Base-by-base conservation (phyloP, 2,329 filamentous ascomycete genomes). In the Colletotrichum kahawae region DNA sequence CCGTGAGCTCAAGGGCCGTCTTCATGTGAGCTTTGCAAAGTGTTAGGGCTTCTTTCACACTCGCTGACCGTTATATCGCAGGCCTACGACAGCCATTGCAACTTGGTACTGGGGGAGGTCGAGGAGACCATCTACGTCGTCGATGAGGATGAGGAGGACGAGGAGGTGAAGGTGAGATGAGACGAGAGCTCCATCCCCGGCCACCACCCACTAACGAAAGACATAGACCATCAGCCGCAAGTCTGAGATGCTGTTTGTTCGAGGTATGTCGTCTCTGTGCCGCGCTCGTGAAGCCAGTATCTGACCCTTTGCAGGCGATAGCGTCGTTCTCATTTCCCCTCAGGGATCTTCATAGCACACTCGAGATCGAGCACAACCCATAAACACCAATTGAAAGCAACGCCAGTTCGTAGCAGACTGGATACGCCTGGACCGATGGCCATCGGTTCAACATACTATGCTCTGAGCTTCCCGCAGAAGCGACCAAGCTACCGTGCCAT, bases 41-140 rank as follows among this genome's bases (percentile, higher is more conserved):
- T 76, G 82, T 67, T 27, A 3, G 66, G 21, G 60, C 24, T 8
- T 57, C 13, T 34, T 38, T 66, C 36, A 77, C 48, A 56, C 5
- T 76, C 67, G 48, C 48, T 75, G 18, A 76, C 63, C 60, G 18
- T 36, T 69, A 48, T 1, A 16, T 16, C 8, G 21, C 74, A 99
- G 97, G 97, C 97, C 71, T 99, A 99, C 84, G 97, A 99, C 83
- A 98, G 95, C 82, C 97, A 99, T 85, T 99, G 97, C 90, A 99
- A 99, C 82, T 87, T 99, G 59, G 95, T 99, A 7, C 90, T 99
- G 7, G 96, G 97, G 70, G 97, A 99, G 78, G 97, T 98, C 6
- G 95, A 98, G 82, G 97, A 99, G 88, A 98, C 96, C 8, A 95
- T 99, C 79, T 99, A 98, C 83, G 90, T 96, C 38, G 93, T 98